Evolutionary conservation across 1,284 basidiomycete genomes (phyloP), one percentile per base, ranked within the genome.

Genomic region (Athelia psychrophila): DNA sequence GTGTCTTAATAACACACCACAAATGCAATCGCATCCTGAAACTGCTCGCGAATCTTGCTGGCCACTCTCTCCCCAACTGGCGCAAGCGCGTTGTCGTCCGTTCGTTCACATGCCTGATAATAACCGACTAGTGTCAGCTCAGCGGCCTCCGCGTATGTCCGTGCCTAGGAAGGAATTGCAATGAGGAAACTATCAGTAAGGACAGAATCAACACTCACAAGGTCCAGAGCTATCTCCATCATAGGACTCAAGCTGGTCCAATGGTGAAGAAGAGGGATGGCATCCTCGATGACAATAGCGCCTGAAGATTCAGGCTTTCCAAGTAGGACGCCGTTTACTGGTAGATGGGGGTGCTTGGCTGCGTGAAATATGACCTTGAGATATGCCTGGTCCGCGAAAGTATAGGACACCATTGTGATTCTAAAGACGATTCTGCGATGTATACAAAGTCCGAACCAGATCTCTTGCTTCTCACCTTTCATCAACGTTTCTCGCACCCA

Each of bases 241-340:
- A 86, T 87, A 2, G 86, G 84, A 55, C 83, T 86, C 49, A 91
- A 71, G 57, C 77, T 84, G 10, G 87, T 88, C 88, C 87, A 91
- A 61, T 88, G 82, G 63, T 91, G 89, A 47, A 89, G 74, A 30
- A 91, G 71, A n/a, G 88, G 88, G 32, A 91, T 73, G 3, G 81
- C 76, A 61, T 91, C 88, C 47, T 74, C 68, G 47, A 86, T 75
- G 52, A 66, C 64, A 32, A 86, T 74, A 2, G 63, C 60, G 52
- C 47, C 64, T 44, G 60, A 60, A 2, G 60, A 54, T 15, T 61
- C 58, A 49, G 69, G 59, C 48, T 71, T 74, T 40, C 86, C 86
- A 0, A 88, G 65, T 18, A 88, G 69, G 16, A 88, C 80, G 3
- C 86, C 86, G 51, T 88, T 88, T 12, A 88, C 84, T 30, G 75